phyloP scores from a whole-genome alignment of 495 filamentous ascomycete genomes.

The Chaetomium cochliodes region DNA sequence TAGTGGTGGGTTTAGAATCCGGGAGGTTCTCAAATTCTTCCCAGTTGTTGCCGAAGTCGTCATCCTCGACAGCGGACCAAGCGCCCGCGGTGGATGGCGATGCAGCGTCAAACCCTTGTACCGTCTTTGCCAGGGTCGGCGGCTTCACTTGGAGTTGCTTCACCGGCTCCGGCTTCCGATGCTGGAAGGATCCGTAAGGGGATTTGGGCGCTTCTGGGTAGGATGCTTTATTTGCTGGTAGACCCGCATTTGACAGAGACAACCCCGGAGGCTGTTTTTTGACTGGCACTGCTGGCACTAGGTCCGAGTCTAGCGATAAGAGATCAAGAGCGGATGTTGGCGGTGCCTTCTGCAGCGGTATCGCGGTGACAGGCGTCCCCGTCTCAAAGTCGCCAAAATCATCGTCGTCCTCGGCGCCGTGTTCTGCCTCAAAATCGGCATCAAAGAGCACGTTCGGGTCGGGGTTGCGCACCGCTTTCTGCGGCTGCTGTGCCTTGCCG shows the following conservation, averaged over 20 bases:
- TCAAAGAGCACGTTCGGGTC: constrained; percentile 51
- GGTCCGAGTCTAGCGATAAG: constrained; percentile 22
- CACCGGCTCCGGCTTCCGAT: constrained; percentile 46
- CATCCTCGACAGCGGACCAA: constrained; percentile 42
- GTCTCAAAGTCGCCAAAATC: constrained; percentile 55
- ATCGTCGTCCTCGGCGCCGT: constrained; percentile 35
- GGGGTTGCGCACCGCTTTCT: constrained; percentile 24
- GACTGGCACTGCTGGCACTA: constrained; percentile 22
- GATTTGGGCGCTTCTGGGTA: constrained; percentile 51
- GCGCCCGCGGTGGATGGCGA: constrained; percentile 47
- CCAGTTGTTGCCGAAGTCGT: constrained; percentile 55
- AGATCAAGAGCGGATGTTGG: constrained; percentile 24
- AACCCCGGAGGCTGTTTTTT: constrained; percentile 36
- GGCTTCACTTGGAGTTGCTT: constrained; percentile 45
- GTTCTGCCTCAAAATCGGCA: constrained; percentile 46
- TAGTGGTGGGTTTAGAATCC: constrained; percentile 19
- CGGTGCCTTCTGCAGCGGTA: constrained; percentile 8
- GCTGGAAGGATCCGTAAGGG: constrained; percentile 48
- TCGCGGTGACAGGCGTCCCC: constrained; percentile 22
- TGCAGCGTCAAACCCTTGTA: constrained; percentile 31
- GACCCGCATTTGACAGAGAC: constrained; percentile 29
- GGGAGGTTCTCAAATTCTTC: constrained; percentile 56
- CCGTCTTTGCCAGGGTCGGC: constrained; percentile 34
- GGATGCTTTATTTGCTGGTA: constrained; percentile 15
- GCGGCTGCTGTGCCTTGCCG: not conserved